These are phyloP conservation scores for Herpetospermum pedunculosum DNA, from an alignment of 306 rosid genomes.

Conservation along the genomic window DNA sequence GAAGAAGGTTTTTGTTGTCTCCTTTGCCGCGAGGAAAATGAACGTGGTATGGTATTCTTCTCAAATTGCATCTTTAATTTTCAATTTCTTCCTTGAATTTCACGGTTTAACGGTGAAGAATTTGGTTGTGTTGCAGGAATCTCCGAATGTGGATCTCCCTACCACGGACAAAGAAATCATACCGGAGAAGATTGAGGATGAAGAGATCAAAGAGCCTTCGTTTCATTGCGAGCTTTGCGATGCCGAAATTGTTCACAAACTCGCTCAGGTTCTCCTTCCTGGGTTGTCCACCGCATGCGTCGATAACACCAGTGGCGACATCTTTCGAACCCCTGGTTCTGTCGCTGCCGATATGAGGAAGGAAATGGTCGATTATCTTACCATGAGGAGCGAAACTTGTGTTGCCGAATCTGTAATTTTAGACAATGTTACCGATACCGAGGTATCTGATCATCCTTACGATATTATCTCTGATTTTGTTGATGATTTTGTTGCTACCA, in stretches of 20 bases:
- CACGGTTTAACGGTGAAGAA: too few relatives aligned
- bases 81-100: neutral
- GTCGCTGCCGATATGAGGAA: slow-evolving; percentile 62
- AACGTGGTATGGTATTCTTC: neutral
- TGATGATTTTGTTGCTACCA: slow-evolving; percentile 53
- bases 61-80: neutral
- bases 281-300: slow-evolving; percentile 70
- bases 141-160: slow-evolving; percentile 31
- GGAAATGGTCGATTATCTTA: slow-evolving; percentile 63
- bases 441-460: slow-evolving; percentile 47
- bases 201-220: slow-evolving; percentile 30
- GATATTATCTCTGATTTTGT: slow-evolving; percentile 62
- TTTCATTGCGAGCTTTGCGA: slow-evolving; percentile 54
- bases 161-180: slow-evolving; percentile 32
- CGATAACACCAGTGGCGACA: slow-evolving; percentile 62
- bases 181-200: slow-evolving; percentile 49
- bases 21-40: neutral
- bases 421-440: slow-evolving; percentile 41
- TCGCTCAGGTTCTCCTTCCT: slow-evolving; percentile 67
- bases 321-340: slow-evolving; percentile 51
- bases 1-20: neutral
- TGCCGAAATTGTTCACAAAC: slow-evolving; percentile 48
- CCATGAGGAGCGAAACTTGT: slow-evolving; percentile 54
- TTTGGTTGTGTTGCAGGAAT: slow-evolving; percentile 23
- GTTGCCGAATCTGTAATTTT: slow-evolving; percentile 57